These are phyloP conservation scores for Parastagonospora nodorum DNA, from an alignment of 2,329 filamentous ascomycete species.

Conservation along the genomic window DNA sequence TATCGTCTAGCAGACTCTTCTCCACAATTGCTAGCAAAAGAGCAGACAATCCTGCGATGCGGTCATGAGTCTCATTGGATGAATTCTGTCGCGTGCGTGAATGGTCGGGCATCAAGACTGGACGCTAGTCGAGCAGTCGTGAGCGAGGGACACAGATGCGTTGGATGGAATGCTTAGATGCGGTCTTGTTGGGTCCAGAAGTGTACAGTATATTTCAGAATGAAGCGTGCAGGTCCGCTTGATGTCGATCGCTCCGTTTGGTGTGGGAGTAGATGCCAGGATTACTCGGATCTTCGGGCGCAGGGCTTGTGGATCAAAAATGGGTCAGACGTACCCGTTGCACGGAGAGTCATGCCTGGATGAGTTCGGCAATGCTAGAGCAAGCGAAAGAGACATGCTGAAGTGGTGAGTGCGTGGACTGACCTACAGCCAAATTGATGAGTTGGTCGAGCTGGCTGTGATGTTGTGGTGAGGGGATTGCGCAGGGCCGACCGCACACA, in stretches of 20 bases:
- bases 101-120: background rate
- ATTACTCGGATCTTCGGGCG: constrained; percentile 2
- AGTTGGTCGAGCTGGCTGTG: no score
- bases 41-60: no score
- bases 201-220: background rate
- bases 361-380: background rate
- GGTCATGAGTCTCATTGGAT: no score
- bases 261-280: background rate
- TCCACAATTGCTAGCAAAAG: no score
- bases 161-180: background rate
- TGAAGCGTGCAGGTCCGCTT: background rate
- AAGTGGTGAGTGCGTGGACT: background rate
- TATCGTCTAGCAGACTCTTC: no score
- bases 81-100: background rate
- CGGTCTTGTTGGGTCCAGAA: background rate
- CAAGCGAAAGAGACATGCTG: constrained; percentile 1
- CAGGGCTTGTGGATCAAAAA: constrained; percentile 2
- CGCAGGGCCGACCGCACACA: no score
- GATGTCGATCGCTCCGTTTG: background rate
- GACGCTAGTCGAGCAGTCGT: background rate
- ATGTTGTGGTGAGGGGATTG: no score
- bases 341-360: background rate
- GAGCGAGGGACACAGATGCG: background rate
- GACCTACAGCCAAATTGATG: no score
- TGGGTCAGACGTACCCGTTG: background rate